phyloP scores from a whole-genome alignment of 2,329 filamentous ascomycete species.

The Fusarium clavum region DNA sequence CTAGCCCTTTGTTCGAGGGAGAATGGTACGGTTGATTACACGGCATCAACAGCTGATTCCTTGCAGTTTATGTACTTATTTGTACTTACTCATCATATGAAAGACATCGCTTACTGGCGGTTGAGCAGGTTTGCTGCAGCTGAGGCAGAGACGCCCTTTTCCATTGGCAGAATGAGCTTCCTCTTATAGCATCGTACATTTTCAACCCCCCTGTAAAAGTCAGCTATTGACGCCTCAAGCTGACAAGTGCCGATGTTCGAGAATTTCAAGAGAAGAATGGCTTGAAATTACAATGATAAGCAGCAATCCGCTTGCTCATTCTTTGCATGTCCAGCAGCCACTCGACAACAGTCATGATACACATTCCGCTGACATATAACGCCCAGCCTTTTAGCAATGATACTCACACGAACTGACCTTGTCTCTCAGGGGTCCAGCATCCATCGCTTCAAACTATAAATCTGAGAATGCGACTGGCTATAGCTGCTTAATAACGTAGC shows the following conservation, averaged over 20 bases:
- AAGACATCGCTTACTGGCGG: not conserved
- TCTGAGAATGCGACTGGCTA: not conserved
- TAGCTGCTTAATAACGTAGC: not conserved
- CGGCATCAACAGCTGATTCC: fast-evolving
- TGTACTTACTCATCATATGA: not conserved
- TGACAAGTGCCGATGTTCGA: not conserved
- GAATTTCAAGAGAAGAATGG: not conserved
- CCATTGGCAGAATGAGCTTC: not conserved
- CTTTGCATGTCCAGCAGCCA: not conserved
- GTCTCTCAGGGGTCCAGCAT: not conserved
- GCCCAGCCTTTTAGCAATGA: not conserved
- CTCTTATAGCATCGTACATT: not conserved
- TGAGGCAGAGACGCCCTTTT: not conserved
- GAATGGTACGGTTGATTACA: not conserved
- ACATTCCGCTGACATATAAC: not conserved
- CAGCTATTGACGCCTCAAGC: not conserved
- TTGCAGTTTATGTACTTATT: not conserved
- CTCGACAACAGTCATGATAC: not conserved
- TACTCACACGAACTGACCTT: not conserved
- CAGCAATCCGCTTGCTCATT: not conserved
- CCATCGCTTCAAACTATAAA: not conserved
- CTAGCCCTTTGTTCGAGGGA: not conserved
- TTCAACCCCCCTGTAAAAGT: not conserved
- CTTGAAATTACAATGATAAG: not conserved
- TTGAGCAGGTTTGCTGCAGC: not conserved